Conservation (phyloP, 2,329 filamentous ascomycete genomes). For the Phialocephala sp. region DNA sequence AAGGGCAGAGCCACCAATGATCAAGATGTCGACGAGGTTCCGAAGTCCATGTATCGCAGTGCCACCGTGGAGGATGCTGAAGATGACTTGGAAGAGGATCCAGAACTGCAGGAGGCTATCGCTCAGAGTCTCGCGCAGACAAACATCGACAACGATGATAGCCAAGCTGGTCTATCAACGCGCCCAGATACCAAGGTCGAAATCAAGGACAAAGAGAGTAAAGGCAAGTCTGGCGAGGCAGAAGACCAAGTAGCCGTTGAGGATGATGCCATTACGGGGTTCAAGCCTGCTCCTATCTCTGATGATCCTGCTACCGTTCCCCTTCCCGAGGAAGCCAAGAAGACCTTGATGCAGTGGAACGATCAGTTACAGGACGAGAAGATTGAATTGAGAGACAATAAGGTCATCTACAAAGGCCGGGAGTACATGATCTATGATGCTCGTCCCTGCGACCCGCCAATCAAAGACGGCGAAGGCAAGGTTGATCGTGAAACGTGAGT, state of each 20-base stretch:
- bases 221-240: too few species aligned
- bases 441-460: neutral
- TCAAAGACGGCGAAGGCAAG: neutral
- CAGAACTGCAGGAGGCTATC: neutral
- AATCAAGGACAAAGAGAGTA: neutral
- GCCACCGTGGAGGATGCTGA: neutral
- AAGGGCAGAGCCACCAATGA: neutral
- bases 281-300: neutral
- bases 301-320: neutral
- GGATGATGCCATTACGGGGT: neutral
- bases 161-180: neutral
- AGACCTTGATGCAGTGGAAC: neutral
- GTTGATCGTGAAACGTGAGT: slow-evolving; percentile 9
- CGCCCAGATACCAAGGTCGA: neutral
- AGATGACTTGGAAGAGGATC: neutral
- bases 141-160: neutral
- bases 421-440: neutral
- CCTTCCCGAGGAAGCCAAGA: neutral
- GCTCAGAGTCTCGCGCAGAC: neutral
- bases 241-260: neutral
- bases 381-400: neutral
- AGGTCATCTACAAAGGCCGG: neutral
- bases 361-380: neutral
- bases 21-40: neutral
- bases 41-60: neutral